Evolutionary conservation across 257 asterid genomes (phyloP).

Genomic region (Jacaranda mimosifolia): DNA sequence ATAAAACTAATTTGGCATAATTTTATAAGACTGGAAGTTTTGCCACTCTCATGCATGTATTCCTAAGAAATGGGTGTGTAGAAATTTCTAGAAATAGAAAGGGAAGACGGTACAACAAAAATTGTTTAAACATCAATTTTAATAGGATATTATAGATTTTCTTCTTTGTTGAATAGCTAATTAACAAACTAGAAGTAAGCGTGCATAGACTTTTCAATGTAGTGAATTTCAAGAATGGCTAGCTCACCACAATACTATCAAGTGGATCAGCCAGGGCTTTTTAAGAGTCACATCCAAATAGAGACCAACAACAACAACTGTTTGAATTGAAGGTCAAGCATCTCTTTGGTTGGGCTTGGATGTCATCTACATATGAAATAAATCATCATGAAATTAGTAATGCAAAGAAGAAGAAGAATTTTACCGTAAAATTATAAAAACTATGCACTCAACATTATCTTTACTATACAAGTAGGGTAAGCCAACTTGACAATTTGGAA

Average conservation of each 20-base stretch:
- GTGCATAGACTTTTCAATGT: conserved; percentile 13
- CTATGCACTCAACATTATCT: conserved; percentile 22
- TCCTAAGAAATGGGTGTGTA: conserved; percentile 15
- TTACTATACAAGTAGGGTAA: conserved; percentile 11
- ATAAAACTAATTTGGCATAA: no score
- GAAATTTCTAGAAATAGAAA: conserved; percentile 9
- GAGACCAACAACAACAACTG: conserved; percentile 92
- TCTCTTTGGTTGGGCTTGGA: conserved; percentile 94
- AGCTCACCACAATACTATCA: conserved; percentile 91
- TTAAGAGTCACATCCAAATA: conserved; percentile 89
- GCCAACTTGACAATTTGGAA: conserved; percentile 10
- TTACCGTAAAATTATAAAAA: conserved; percentile 24
- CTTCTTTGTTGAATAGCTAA: conserved; percentile 27
- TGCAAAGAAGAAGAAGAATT: conserved; percentile 17
- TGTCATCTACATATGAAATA: conserved; percentile 77
- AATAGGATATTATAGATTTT: conserved; percentile 25
- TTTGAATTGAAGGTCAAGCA: conserved; percentile 94
- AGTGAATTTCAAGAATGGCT: conserved; percentile 32
- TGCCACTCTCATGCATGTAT: not conserved
- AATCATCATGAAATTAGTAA: conserved; percentile 26
- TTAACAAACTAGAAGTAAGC: conserved; percentile 3
- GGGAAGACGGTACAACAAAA: not conserved
- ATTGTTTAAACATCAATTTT: conserved; percentile 1
- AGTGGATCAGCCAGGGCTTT: conserved; percentile 98
- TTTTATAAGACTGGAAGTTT: not conserved